phyloP scores from a whole-genome alignment of 2,329 filamentous ascomycete genomes.

The Sphaerulina musiva region DNA sequence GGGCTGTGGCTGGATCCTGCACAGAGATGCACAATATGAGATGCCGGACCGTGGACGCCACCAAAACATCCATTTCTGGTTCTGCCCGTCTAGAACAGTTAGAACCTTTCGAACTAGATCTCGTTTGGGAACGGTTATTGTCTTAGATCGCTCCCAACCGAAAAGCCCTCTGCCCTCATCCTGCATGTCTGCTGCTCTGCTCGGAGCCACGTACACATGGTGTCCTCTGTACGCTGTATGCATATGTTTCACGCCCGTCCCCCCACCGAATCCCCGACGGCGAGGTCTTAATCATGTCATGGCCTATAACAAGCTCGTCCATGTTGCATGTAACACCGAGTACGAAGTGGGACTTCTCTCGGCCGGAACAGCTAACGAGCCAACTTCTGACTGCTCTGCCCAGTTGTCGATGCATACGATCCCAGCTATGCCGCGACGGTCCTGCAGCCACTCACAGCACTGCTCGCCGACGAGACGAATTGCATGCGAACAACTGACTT shows the following conservation, averaged over 20 bases:
- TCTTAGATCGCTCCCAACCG: neutral
- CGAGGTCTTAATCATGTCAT: neutral
- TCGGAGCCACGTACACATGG: too few species aligned
- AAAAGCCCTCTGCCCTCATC: neutral
- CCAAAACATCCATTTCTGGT: neutral
- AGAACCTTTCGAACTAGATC: too few species aligned
- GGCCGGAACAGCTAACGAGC: too few species aligned
- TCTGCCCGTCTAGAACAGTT: neutral
- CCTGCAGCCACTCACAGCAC: too few species aligned
- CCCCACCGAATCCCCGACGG: neutral
- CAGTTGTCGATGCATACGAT: too few species aligned
- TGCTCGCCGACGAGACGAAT: too few species aligned
- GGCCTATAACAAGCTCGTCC: neutral
- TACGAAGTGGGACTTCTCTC: too few species aligned
- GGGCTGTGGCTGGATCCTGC: too few species aligned
- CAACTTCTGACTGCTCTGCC: too few species aligned
- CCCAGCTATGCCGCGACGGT: too few species aligned
- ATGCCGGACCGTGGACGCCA: slow-evolving; percentile 2
- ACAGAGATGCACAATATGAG: neutral
- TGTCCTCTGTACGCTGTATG: neutral
- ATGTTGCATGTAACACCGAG: too few species aligned
- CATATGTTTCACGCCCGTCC: slow-evolving; percentile 2
- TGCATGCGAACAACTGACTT: too few species aligned
- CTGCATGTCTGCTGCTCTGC: neutral
- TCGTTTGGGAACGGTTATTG: slow-evolving; percentile 2